Base-by-base conservation (phyloP, 2,329 filamentous ascomycete genomes). In the Ampelomyces quisqualis region DNA sequence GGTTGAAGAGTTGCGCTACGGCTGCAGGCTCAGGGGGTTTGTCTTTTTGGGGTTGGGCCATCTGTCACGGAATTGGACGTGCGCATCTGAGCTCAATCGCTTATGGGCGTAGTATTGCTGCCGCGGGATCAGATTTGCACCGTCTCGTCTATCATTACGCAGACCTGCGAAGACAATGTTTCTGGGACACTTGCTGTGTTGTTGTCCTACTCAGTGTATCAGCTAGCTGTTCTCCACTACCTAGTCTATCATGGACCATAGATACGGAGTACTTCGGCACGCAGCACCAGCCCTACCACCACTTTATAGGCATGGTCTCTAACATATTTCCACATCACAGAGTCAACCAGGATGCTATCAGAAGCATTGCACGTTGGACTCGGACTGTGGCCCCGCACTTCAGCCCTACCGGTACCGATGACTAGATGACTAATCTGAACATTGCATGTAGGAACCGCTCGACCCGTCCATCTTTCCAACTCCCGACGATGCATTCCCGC, bases 211-310 rank as follows among this genome's bases (percentile, higher is more conserved):
- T 2, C 7, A 19, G n/a, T 31, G 26, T 30, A 37, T 15, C 26
- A 34, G 11, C 14, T 20, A 31, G 19, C 41, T 21, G 39, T 31
- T 19, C 15, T 30, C 21, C 15, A 26, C 40, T 19, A 11, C 28
- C 40, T 28, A 53, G 36, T n/a, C 26, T 14, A 28, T 13, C n/a
- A 82, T 82, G 78, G 77, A 82, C 54, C 82, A 79, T 62, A 70
- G 73, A n/a, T n/a, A n/a, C n/a, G n/a, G n/a, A n/a, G 38, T 80
- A 77, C 62, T 81, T 75, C 62, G 59, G 64, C 35, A 57, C 71
- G 13, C 64, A 69, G 22, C 62, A 62, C 27, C 74, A 74, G 49
- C 64, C 71, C 27, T 80, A 75, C 53, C 29, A 49, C 40, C 70
- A 73, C 26, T 75, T 76, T 47, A 70, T 76, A 34, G 72, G 71